Conservation (phyloP, 148 eudicot genomes). For the Rhododendron ferrugineum region DNA sequence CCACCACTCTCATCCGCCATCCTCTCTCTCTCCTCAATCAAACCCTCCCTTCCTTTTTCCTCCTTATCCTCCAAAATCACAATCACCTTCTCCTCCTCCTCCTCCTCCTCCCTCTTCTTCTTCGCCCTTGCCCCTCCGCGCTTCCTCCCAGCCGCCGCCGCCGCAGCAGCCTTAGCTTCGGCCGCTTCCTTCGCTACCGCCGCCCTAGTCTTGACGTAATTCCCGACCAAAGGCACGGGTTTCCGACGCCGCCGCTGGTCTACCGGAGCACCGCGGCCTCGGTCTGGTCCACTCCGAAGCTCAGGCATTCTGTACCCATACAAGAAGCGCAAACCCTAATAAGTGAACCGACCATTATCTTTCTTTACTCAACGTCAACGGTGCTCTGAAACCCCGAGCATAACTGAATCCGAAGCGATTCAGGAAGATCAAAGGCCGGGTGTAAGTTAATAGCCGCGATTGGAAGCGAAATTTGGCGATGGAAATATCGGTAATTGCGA, state of each 20-base stretch:
- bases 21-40: conserved; percentile 13
- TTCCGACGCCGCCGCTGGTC: conserved; percentile 5
- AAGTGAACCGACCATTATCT: conserved; percentile 11
- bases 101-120: conserved; percentile 5
- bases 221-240: conserved; percentile 24
- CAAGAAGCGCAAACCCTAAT: conserved; percentile 16
- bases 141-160: not conserved
- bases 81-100: conserved; percentile 14
- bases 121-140: not conserved
- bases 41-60: conserved; percentile 2
- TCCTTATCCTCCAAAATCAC: conserved; percentile 20
- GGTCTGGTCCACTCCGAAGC: conserved; percentile 38
- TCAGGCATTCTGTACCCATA: conserved; percentile 55
- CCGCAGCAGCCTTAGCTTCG: conserved; percentile 5
- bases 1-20: conserved; percentile 79
- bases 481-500: too few species aligned
- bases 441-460: too few species aligned
- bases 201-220: conserved; percentile 49
- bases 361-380: conserved; percentile 1
- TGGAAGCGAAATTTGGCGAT: too few species aligned
- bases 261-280: conserved; percentile 31
- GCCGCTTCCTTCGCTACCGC: conserved; percentile 41
- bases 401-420: not conserved
- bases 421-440: too few species aligned
- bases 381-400: not conserved